A percentile compares a stretch with the other conserved stretches of the same genome.
These are phyloP conservation scores for Eutrema japonicum DNA, from an alignment of 345 rosid genomes.

Conservation along the genomic window DNA sequence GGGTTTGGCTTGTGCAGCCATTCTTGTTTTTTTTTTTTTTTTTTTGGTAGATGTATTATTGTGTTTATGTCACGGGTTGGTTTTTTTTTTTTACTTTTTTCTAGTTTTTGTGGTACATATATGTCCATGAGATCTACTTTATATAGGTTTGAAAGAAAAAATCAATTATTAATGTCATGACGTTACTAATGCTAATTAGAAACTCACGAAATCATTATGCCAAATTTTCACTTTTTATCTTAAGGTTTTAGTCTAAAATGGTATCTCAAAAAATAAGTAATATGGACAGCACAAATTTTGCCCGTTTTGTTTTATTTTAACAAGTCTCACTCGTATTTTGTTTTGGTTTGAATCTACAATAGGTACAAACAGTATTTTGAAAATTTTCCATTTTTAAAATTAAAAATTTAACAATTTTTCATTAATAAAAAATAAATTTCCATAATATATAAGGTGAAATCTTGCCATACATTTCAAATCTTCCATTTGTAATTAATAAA, in stretches of 20 bases:
- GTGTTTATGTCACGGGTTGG: constrained; percentile 34
- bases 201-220: neutral
- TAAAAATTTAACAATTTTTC: neutral
- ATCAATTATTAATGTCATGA: neutral
- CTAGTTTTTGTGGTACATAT: constrained; percentile 17
- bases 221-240: neutral
- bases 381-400: neutral
- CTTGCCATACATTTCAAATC: neutral
- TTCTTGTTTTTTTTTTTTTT: neutral
- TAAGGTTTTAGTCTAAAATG: neutral
- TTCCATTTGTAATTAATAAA: neutral
- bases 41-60: constrained; percentile 24
- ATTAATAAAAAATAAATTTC: too few relatives aligned
- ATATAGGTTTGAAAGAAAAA: neutral
- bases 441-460: neutral
- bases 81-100: neutral
- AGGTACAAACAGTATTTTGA: neutral
- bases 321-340: neutral
- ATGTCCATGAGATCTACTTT: constrained; percentile 23
- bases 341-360: neutral
- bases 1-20: constrained; percentile 33
- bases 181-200: neutral
- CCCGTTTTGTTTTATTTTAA: neutral
- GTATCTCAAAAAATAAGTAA: neutral
- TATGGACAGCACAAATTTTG: neutral